Base-by-base conservation (phyloP, 805 yeast genomes). In the Cyberlindnera mycetangii region DNA sequence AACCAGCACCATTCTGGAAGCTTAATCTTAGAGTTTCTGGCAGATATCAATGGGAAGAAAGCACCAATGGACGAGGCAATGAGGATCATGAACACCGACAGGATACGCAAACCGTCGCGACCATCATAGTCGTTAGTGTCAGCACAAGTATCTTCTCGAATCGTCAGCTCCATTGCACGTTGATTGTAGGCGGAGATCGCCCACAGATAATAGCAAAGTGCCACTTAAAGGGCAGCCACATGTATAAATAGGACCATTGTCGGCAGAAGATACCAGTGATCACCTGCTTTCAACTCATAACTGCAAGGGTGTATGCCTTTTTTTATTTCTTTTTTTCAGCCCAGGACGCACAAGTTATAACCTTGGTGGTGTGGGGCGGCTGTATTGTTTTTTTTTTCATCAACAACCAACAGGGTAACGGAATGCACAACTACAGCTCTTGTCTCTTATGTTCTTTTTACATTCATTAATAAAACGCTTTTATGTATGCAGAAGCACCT, bases 1-100 rank as follows among this genome's bases (percentile, higher is more conserved):
- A 83, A 81, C 64, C 83, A 83, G 50, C 79, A 74, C 78, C 79
- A 73, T 11, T 71, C 54, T 1, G 89, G 89, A 47, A 83, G 53
- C 49, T 79, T 67, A 34, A 83, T 69, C 52, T 74, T 74, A 0
- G 86, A 78, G 55, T 74, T 76, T 49, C 69, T 69, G 5, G 85
- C 79, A 0, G 86, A 72, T 25, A 83, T 58, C 2, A 83, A 61
- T 1, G 89, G 89, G 64, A 83, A 76, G 48, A 75, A 76, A 2
- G 83, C 60, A 19, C 88, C 88, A 40, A 82, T 52, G 0, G 70
- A 69, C 0, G 87, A 78, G 0, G 85, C 74, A 1, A 74, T 61
- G 48, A 83, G 47, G 24, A 83, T 74, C 44, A 82, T 86, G 61
- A 83, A 83, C 0, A 83, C 67, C 0, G 89, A 64, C 10, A 85